Conservation (phyloP, 164 flowering plant species). For the Brasenia schreberi region DNA sequence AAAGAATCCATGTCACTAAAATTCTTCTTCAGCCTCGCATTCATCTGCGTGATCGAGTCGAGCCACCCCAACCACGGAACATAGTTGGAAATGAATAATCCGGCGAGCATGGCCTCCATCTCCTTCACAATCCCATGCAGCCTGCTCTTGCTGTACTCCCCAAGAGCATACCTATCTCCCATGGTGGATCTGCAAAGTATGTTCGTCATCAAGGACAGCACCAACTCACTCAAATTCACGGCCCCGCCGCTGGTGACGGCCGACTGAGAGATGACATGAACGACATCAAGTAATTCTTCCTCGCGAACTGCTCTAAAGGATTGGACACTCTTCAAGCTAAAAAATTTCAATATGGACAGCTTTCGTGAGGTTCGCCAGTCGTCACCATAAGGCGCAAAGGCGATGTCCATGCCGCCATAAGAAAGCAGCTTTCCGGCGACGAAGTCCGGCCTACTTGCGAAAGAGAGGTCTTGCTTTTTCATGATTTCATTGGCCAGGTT, state of each 20-base stretch:
- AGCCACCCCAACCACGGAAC: background rate
- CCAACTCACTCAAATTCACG: conserved; percentile 1
- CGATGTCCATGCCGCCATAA: background rate
- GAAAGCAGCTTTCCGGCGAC: background rate
- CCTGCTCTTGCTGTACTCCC: background rate
- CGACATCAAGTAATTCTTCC: conserved; percentile 1
- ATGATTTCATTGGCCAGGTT: background rate
- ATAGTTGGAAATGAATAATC: background rate
- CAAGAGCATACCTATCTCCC: background rate
- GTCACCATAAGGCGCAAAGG: background rate
- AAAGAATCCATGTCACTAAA: background rate
- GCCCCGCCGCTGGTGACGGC: background rate
- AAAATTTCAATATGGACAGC: background rate
- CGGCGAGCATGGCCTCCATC: background rate
- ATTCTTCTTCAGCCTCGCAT: background rate
- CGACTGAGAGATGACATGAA: background rate
- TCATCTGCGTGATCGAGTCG: background rate
- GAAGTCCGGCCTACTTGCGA: background rate
- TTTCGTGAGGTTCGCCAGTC: background rate
- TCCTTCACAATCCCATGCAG: background rate
- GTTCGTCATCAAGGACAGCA: conserved; percentile 1
- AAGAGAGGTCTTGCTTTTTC: background rate
- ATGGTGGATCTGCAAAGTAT: conserved; percentile 3
- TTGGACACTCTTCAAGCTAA: conserved; percentile 1
- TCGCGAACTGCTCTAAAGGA: background rate